These are phyloP conservation scores for Prunus kanzakura DNA, from an alignment of 306 rosid genomes.

Conservation along the genomic window DNA sequence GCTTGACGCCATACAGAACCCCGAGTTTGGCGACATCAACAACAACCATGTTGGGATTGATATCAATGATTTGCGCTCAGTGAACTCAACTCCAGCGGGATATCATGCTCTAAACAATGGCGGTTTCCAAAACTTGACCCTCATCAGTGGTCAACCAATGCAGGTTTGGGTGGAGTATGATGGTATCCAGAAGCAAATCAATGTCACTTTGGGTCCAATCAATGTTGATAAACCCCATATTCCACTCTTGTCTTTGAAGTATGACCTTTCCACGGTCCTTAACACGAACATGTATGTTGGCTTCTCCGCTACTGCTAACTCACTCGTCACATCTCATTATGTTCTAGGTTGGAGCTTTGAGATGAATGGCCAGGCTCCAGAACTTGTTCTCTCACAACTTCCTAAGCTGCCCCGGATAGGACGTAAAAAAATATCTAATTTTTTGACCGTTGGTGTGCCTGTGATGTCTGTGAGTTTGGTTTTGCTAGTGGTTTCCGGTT, in stretches of 20 bases:
- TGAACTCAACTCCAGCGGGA: neutral
- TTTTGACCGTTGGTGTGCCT: neutral
- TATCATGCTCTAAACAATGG: neutral
- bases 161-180: conserved; percentile 22
- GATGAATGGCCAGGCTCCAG: conserved; percentile 18
- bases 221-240: neutral
- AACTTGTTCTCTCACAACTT: conserved; percentile 1
- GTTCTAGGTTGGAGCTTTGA: conserved; percentile 20
- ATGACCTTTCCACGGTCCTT: neutral
- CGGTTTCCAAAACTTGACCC: neutral
- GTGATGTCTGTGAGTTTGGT: neutral
- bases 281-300: conserved; percentile 7
- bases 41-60: conserved; percentile 18
- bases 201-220: neutral
- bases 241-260: neutral
- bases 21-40: neutral
- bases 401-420: neutral
- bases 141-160: conserved; percentile 2
- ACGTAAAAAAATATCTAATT: neutral
- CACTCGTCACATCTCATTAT: conserved; percentile 1
- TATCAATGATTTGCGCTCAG: neutral
- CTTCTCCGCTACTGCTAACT: conserved; percentile 3
- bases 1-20: neutral
- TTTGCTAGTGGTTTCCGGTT: neutral
- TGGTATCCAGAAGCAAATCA: neutral